phyloP scores from a whole-genome alignment of 202 grass and related monocot genomes.

The Sporobolus alterniflorus region DNA sequence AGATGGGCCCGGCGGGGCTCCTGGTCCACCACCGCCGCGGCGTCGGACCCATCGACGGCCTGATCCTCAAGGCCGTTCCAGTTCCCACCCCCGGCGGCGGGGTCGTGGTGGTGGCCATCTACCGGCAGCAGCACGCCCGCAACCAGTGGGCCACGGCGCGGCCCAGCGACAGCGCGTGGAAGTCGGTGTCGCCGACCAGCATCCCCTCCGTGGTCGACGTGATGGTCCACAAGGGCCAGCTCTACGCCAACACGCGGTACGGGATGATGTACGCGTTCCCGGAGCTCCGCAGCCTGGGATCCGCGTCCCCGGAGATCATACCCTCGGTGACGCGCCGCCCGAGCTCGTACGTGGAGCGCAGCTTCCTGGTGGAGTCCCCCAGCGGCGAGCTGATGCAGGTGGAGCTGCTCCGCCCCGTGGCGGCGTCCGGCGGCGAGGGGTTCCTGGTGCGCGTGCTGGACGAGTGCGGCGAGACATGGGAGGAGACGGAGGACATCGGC shows the following conservation, averaged over 20 bases:
- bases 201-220: constrained; percentile 52
- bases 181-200: constrained; percentile 45
- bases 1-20: neutral
- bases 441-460: constrained; percentile 58
- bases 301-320: constrained; percentile 51
- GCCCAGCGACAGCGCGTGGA: constrained; percentile 35
- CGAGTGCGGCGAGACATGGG: constrained; percentile 49
- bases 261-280: constrained; percentile 50
- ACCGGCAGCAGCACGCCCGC: constrained; percentile 1
- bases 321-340: constrained; percentile 46
- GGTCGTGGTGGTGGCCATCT: constrained; percentile 43
- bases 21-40: neutral
- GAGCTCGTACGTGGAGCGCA: constrained; percentile 40
- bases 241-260: constrained; percentile 55
- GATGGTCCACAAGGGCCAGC: constrained; percentile 35
- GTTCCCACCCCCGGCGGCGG: constrained; percentile 36
- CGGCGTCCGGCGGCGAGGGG: neutral
- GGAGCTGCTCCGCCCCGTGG: constrained; percentile 34
- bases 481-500: constrained; percentile 50
- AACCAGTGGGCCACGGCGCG: constrained; percentile 54
- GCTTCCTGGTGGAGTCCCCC: constrained; percentile 45
- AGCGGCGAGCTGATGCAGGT: constrained; percentile 50
- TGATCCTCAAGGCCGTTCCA: constrained; percentile 47
- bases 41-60: neutral
- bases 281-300: constrained; percentile 43